A percentile compares a stretch with the other conserved stretches of the same genome.
Evolutionary conservation across 1,284 basidiomycete species (phyloP).

Genomic region (Xerocomus alliaceus): DNA sequence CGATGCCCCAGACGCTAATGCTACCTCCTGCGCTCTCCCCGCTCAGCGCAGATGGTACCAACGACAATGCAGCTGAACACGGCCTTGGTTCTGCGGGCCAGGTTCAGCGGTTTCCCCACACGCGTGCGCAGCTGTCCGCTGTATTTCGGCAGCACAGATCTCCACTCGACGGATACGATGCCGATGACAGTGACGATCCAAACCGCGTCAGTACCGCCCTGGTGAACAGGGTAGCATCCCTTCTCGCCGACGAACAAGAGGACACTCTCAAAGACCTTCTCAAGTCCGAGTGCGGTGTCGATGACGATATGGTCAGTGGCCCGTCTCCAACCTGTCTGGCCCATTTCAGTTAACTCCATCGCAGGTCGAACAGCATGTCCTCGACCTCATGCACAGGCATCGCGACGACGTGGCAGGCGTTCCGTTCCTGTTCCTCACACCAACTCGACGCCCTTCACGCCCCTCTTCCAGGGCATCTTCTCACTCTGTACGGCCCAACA

Average conservation of each 20-base stretch:
- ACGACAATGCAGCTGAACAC: slow-evolving; percentile 31
- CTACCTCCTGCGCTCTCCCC: slow-evolving; percentile 27
- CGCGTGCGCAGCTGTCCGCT: slow-evolving; percentile 74
- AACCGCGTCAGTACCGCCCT: slow-evolving; percentile 60
- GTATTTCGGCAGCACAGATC: slow-evolving; percentile 75
- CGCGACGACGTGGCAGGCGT: slow-evolving; percentile 82
- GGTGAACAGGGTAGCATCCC: slow-evolving; percentile 70
- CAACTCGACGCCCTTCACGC: slow-evolving; percentile 78
- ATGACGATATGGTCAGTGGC: slow-evolving; percentile 72
- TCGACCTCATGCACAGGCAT: slow-evolving; percentile 88
- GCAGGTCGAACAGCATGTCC: slow-evolving; percentile 77
- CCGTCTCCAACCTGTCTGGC: slow-evolving; percentile 13
- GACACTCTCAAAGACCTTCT: slow-evolving; percentile 82
- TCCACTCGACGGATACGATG: slow-evolving; percentile 55
- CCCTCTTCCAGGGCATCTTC: slow-evolving; percentile 82
- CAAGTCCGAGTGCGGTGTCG: slow-evolving; percentile 71
- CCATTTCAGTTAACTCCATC: slow-evolving; percentile 20
- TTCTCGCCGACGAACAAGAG: slow-evolving; percentile 83
- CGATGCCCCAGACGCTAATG: slow-evolving; percentile 37
- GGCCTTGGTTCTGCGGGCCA: slow-evolving; percentile 23
- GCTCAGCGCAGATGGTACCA: slow-evolving; percentile 15
- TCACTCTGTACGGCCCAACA: slow-evolving; percentile 67
- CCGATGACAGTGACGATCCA: slow-evolving; percentile 65
- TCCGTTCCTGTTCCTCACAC: slow-evolving; percentile 80
- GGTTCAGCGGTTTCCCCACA: slow-evolving; percentile 72